Base-by-base conservation (phyloP, 495 filamentous ascomycete species). In the Penicillium argentinense region DNA sequence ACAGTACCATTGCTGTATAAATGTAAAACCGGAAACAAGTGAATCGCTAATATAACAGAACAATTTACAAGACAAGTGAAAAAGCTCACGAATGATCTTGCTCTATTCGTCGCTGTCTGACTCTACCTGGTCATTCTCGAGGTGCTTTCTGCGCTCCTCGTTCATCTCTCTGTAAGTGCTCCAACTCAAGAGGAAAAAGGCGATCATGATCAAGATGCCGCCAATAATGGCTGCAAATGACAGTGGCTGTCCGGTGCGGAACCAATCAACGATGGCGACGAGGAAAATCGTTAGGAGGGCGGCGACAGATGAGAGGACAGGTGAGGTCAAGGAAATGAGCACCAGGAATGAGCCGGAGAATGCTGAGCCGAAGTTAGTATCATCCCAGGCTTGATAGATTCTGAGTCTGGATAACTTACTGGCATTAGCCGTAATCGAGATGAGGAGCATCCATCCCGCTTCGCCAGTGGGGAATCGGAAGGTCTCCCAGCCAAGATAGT, bases 321-420 rank as follows among this genome's bases (percentile, higher is more conserved):
- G 93, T 13, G 86, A 90, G 3, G 93, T 98, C 8, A 98, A 77
- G 8, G 83, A 88, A 47, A 98, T 97, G 13, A 98, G 77, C 17
- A 95, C 85, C 12, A 98, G 75, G 71, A 98, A 97, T 21, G 83
- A 86, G n/a, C 93, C 93, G 9, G 90, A 89, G 67, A 98, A 98
- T 16, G 74, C 79, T 81, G 49, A 43, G 13, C 2, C 0, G 57
- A 11, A 17, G 41, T 59, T 51, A 54, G 49, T 39, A 17, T 42
- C 18, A 19, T 17, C 2, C 41, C 22, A 33, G 19, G 3, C 9
- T 13, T 27, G 7, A n/a, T n/a, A 12, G 19, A 6, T 28, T 27
- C 5, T 21, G 16, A 13, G n/a, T n/a, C n/a, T 23, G 24, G 21
- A 14, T 21, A 17, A 78, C 79, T 68, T 67, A 83, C 80, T 83